Percentiles rank a stretch among this genome's conserved stretches.
These are phyloP conservation scores for Yamadazyma aaseri DNA, from an alignment of 1,139 yeast species.

Conservation along the genomic window DNA sequence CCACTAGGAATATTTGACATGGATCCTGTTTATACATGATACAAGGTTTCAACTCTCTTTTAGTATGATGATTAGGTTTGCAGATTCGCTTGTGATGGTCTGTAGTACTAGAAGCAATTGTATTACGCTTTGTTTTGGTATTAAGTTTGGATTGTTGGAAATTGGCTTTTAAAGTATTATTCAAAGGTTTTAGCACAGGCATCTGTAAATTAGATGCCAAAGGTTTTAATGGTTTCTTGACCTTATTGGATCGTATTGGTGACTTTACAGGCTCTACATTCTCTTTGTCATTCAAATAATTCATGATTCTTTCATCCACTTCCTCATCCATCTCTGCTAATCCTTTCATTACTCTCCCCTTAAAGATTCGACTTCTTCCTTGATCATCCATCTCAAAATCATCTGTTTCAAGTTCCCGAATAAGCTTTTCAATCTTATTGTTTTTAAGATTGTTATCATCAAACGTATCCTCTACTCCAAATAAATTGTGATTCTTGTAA, in stretches of 20 bases:
- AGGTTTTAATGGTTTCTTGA: constrained; percentile 24
- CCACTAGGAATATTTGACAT: constrained; percentile 54
- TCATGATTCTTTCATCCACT: constrained; percentile 30
- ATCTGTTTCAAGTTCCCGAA: constrained; percentile 24
- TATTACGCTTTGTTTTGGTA: neutral
- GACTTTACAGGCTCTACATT: constrained; percentile 33
- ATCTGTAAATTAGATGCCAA: constrained; percentile 19
- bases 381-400: constrained; percentile 47
- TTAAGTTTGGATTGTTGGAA: neutral
- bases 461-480: constrained; percentile 19
- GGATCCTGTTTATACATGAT: constrained; percentile 31
- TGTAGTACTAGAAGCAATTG: neutral
- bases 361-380: constrained; percentile 44
- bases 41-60: constrained; percentile 36
- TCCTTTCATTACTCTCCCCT: constrained; percentile 30
- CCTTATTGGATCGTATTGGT: constrained; percentile 19
- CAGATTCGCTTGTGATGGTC: constrained; percentile 27
- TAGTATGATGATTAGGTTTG: constrained; percentile 37
- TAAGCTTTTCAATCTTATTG: constrained; percentile 38
- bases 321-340: constrained; percentile 20
- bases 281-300: constrained; percentile 36
- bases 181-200: constrained; percentile 33
- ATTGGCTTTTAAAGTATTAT: constrained; percentile 6
- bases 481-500: constrained; percentile 9
- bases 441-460: constrained; percentile 26